Evolutionary conservation across 306 rosid species (phyloP), one percentile per base, ranked within the genome.

Genomic region (Comarum palustre): DNA sequence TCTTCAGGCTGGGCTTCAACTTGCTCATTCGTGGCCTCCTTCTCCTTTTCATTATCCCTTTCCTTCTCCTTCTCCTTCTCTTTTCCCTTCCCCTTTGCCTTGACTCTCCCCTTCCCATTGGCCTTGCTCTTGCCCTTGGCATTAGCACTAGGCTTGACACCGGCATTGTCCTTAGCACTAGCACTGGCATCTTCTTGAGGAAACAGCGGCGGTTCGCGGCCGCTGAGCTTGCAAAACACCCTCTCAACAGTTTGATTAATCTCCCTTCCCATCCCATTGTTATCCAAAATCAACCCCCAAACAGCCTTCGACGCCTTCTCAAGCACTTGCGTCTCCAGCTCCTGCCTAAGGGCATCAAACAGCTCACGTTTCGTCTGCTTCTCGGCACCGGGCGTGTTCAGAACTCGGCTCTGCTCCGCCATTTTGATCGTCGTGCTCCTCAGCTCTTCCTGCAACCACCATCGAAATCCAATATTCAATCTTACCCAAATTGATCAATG

Each of bases 231-330:
- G 76, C 97, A 91, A 82, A 94, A 94, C 58, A 88, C 99, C 71
- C 78, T 83, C 73, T 94, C 99, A 43, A 94, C 96, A 0, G 96
- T 91, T 38, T 87, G 90, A 36, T 86, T 91, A 67, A 94, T 94
- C 80, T 94, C 99, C 72, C 84, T 88, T 32, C 99, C 98, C 63
- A 91, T 81, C 64, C 91, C 96, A 80, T 69, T 68, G 61, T 84
- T 82, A 82, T 94, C 97, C 71, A 94, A 73, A 81, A 91, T 94
- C 70, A 94, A 81, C 63, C 90, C 99, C 99, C 99, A 94, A 65
- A 90, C 99, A 61, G 99, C 88, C 85, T 90, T 94, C 36, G 99
- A 94, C 59, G 97, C 99, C 78, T 89, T 91, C 86, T 94, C 97
- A 16, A 94, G 95, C 50, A 85, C 94, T 27, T 97, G 96, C 69